Conservation (phyloP, 129 eudicot species). For the Escallonia herrerae region DNA sequence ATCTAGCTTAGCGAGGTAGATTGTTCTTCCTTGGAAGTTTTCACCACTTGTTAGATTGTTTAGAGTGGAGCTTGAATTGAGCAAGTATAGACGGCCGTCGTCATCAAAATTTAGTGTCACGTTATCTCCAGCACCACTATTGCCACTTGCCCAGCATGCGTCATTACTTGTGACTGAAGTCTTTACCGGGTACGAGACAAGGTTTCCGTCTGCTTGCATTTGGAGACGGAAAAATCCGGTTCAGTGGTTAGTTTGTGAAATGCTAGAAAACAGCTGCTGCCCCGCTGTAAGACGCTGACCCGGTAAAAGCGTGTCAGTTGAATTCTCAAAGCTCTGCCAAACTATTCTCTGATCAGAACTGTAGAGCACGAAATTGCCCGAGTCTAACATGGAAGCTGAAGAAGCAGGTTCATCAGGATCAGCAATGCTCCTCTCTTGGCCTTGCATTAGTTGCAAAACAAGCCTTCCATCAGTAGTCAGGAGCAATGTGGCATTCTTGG, state of each 20-base stretch:
- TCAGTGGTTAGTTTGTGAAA: slow-evolving; percentile 6
- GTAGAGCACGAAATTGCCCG: slow-evolving; percentile 31
- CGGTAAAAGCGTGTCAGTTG: slow-evolving; percentile 21
- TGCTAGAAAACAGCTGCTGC: slow-evolving; percentile 11
- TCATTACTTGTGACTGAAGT: background rate
- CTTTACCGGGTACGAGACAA: slow-evolving; percentile 30
- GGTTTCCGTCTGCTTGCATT: slow-evolving; percentile 48
- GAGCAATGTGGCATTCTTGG: slow-evolving; percentile 10
- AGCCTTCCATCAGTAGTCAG: slow-evolving; percentile 36
- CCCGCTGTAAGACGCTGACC: slow-evolving; percentile 1
- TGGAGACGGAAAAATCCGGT: slow-evolving; percentile 25
- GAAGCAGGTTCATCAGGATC: background rate
- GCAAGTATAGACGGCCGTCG: slow-evolving; percentile 26
- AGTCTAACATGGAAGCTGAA: slow-evolving; percentile 42
- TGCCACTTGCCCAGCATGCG: slow-evolving; percentile 15
- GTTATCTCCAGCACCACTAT: background rate
- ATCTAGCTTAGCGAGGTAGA: slow-evolving; percentile 28
- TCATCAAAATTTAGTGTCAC: slow-evolving; percentile 36
- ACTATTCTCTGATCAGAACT: background rate
- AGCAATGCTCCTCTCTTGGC: slow-evolving; percentile 12
- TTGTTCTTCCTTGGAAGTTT: background rate
- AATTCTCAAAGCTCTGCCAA: slow-evolving; percentile 29
- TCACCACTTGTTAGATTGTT: slow-evolving; percentile 22
- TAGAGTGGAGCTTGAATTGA: slow-evolving; percentile 9
- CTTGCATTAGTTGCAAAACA: slow-evolving; percentile 4